phyloP scores from a whole-genome alignment of 768 basidiomycete species.

The Podaxis sp. region DNA sequence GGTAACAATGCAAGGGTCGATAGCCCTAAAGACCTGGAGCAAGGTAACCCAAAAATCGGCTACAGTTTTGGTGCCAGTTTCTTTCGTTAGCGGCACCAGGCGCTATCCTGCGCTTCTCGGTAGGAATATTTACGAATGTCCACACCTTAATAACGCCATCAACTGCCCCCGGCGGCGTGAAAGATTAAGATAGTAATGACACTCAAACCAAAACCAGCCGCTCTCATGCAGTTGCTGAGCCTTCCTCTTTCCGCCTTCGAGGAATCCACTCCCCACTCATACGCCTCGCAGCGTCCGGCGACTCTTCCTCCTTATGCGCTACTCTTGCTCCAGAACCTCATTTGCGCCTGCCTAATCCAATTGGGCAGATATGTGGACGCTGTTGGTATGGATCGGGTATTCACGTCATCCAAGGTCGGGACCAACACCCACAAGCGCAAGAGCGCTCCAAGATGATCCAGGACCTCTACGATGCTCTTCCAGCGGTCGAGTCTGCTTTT shows the following conservation, averaged over 20 bases:
- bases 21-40: no score
- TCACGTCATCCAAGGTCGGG: conserved; percentile 41
- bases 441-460: conserved; percentile 71
- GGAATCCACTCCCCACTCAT: conserved; percentile 52
- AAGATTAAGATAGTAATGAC: no score
- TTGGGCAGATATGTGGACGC: conserved; percentile 68
- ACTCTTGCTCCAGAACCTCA: conserved; percentile 70
- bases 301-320: conserved; percentile 47
- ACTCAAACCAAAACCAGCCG: conserved; percentile 51
- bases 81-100: no score
- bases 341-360: conserved; percentile 76
- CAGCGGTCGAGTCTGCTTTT: conserved; percentile 59
- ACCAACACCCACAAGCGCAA: conserved; percentile 38
- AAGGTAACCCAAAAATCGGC: no score
- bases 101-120: no score
- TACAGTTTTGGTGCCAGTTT: no score
- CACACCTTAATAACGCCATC: no score
- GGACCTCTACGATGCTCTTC: conserved; percentile 64
- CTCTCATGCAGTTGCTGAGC: conserved; percentile 61
- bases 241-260: conserved; percentile 70
- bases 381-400: conserved; percentile 70
- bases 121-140: no score
- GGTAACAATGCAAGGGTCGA: no score
- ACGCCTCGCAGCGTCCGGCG: conserved; percentile 57
- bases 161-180: no score